These are phyloP conservation scores for Penicillium chermesinum DNA, from an alignment of 495 filamentous ascomycete genomes.

Conservation along the genomic window DNA sequence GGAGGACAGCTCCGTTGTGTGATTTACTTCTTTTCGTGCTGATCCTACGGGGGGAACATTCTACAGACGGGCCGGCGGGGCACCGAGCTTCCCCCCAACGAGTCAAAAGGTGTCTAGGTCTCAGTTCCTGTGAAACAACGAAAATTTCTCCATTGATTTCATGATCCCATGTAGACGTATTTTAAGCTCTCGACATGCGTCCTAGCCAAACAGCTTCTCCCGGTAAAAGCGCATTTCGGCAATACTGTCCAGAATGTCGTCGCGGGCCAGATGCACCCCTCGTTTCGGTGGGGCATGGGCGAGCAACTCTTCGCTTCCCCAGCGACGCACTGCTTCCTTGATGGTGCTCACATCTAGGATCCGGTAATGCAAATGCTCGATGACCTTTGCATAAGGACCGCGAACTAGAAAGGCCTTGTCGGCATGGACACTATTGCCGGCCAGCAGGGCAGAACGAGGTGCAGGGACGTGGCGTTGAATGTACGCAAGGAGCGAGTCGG, in stretches of 20 bases:
- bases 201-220: constrained; percentile 28
- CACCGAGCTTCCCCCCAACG: background rate
- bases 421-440: constrained; percentile 88
- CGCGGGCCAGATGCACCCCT: constrained; percentile 71
- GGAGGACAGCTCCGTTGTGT: background rate
- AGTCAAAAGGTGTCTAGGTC: background rate
- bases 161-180: background rate
- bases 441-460: constrained; percentile 61
- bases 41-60: background rate
- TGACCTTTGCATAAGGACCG: constrained; percentile 63
- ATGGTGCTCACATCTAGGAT: constrained; percentile 87
- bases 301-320: constrained; percentile 61
- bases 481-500: constrained; percentile 68
- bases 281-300: constrained; percentile 62
- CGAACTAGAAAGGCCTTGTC: constrained; percentile 78
- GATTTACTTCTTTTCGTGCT: background rate
- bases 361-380: constrained; percentile 78
- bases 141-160: background rate
- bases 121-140: background rate
- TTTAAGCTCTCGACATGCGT: background rate
- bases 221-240: constrained; percentile 81
- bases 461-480: constrained; percentile 65
- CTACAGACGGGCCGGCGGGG: background rate
- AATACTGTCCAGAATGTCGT: constrained; percentile 94
- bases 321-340: constrained; percentile 82